Conservation (phyloP, 2,329 filamentous ascomycete species). For the Colletotrichum tanaceti region DNA sequence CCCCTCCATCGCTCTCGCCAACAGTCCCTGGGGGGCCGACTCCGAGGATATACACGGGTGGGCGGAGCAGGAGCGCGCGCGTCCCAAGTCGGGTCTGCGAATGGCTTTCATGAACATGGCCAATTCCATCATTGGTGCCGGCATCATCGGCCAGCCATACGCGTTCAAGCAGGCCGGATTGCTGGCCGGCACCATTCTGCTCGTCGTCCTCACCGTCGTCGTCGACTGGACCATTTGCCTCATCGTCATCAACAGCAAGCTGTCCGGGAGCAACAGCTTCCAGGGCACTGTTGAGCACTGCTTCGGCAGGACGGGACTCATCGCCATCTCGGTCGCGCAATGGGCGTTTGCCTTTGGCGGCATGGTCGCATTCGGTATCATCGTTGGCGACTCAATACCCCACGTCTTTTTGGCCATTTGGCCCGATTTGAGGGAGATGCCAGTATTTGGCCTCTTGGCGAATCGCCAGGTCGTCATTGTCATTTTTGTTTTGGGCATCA, state of each 20-base stretch:
- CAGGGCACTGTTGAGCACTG: constrained; percentile 96
- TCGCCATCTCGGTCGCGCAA: constrained; percentile 90
- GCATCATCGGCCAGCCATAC: constrained; percentile 88
- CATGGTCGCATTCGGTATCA: constrained; percentile 98
- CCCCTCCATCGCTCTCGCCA: constrained; percentile 77
- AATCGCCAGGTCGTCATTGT: constrained; percentile 87
- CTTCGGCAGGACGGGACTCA: constrained; percentile 86
- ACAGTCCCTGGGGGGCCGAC: constrained; percentile 58
- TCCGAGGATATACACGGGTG: constrained; percentile 59
- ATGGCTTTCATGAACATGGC: constrained; percentile 99
- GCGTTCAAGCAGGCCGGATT: constrained; percentile 95
- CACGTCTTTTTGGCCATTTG: constrained; percentile 87
- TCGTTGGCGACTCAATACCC: constrained; percentile 95
- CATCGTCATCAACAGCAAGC: constrained; percentile 97
- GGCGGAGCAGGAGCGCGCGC: constrained; percentile 65
- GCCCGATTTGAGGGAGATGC: constrained; percentile 76
- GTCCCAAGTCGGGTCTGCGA: constrained; percentile 85
- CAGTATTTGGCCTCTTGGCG: constrained; percentile 84
- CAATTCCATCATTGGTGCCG: constrained; percentile 91
- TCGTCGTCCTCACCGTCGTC: constrained; percentile 82
- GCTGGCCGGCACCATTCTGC: constrained; percentile 79
- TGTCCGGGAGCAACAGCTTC: constrained; percentile 93
- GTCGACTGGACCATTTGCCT: constrained; percentile 98
- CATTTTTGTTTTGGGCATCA: constrained; percentile 86
- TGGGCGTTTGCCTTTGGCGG: constrained; percentile 99